These are phyloP conservation scores for Saccharomyces mikatae DNA, from an alignment of 805 yeast genomes.

Conservation along the genomic window DNA sequence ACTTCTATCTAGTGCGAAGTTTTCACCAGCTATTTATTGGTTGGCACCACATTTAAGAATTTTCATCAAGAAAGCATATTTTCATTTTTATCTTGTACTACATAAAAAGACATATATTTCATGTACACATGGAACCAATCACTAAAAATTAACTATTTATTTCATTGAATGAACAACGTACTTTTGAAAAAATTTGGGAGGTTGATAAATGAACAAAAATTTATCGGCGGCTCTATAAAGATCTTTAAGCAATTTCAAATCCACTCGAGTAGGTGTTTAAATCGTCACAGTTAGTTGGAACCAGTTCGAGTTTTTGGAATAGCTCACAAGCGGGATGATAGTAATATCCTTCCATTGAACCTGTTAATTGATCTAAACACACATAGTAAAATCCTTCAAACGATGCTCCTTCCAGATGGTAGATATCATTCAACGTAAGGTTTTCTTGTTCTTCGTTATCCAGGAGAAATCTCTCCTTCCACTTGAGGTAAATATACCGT, in stretches of 20 bases:
- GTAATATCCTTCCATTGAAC: not conserved
- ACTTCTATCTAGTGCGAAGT: not conserved
- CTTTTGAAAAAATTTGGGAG: not conserved
- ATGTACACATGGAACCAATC: not conserved
- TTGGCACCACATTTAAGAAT: no score
- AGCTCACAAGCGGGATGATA: not conserved
- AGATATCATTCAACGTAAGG: not conserved
- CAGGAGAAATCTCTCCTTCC: not conserved
- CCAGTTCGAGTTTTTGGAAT: not conserved
- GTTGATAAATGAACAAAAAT: not conserved
- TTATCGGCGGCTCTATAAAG: not conserved
- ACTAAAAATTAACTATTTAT: not conserved
- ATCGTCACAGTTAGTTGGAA: not conserved
- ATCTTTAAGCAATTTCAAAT: not conserved
- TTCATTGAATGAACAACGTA: not conserved
- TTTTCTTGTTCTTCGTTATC: not conserved
- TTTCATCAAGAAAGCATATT: no score
- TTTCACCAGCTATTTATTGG: not conserved
- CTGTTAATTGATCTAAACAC: not conserved
- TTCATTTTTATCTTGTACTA: not conserved
- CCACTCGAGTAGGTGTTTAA: not conserved
- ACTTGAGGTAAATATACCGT: not conserved
- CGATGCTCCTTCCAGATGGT: not conserved
- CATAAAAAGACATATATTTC: not conserved
- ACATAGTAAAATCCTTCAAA: not conserved